Percentiles rank a stretch among this genome's conserved stretches.
phyloP scores from a whole-genome alignment of 306 rosid species.

The Cucurbita ficifolia region DNA sequence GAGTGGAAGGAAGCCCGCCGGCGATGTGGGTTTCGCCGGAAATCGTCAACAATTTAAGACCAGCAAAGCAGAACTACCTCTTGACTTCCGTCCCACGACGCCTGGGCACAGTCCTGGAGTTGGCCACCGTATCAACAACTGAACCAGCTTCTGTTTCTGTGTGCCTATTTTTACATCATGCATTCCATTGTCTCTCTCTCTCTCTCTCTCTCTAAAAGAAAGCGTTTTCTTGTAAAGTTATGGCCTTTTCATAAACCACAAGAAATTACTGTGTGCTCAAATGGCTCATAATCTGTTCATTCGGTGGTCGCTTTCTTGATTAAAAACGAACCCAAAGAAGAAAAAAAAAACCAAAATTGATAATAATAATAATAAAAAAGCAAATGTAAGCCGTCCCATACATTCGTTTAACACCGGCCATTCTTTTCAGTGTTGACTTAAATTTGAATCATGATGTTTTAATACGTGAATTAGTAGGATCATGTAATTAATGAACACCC shows the following conservation, averaged over 20 bases:
- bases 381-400: background rate
- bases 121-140: slow-evolving; percentile 31
- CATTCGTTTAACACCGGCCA: background rate
- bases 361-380: too few species aligned
- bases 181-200: background rate
- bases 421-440: background rate
- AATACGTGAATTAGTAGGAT: background rate
- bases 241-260: background rate
- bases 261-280: background rate
- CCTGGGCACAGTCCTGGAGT: slow-evolving; percentile 43
- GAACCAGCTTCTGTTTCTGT: background rate
- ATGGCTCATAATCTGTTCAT: background rate
- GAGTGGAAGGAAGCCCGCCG: too few species aligned
- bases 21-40: background rate
- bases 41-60: background rate
- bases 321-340: background rate
- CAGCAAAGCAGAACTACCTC: slow-evolving; percentile 12
- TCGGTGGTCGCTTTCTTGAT: background rate
- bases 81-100: slow-evolving; percentile 33
- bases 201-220: background rate
- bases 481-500: too few species aligned
- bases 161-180: background rate
- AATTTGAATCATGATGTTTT: background rate
- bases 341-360: background rate
- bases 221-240: background rate